phyloP scores from a whole-genome alignment of 495 filamentous ascomycete genomes.

The Amorphotheca resinae region DNA sequence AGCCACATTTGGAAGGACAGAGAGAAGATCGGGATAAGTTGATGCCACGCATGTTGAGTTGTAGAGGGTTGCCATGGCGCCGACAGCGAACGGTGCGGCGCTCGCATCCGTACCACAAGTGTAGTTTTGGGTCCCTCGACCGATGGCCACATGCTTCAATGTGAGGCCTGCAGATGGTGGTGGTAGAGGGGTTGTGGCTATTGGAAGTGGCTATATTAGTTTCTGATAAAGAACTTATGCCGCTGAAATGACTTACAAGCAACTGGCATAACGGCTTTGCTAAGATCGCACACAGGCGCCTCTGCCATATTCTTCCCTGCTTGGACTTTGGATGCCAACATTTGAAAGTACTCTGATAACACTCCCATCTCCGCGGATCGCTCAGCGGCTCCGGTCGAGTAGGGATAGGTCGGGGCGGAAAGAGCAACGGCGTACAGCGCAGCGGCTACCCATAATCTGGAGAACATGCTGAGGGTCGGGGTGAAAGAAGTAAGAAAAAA shows the following conservation, averaged over 20 bases:
- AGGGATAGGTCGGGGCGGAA: conserved; percentile 33
- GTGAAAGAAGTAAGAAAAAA: conserved; percentile 15
- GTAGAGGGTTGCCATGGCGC: conserved; percentile 79
- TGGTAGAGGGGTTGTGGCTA: conserved; percentile 38
- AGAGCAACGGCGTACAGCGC: conserved; percentile 31
- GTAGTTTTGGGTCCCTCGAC: conserved; percentile 88
- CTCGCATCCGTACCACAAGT: conserved; percentile 53
- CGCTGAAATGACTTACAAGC: conserved; percentile 24
- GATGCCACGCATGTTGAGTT: conserved; percentile 72
- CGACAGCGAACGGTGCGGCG: conserved; percentile 47
- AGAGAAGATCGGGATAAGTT: conserved; percentile 48
- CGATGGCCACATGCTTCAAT: conserved; percentile 68
- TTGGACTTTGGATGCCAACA: conserved; percentile 36
- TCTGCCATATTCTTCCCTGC: conserved; percentile 23
- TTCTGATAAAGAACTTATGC: conserved; percentile 8
- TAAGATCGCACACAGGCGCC: conserved; percentile 38
- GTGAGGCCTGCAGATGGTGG: conserved; percentile 41
- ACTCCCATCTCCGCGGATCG: conserved; percentile 27
- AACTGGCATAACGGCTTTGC: conserved; percentile 31
- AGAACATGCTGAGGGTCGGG: conserved; percentile 27
- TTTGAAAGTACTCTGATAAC: conserved; percentile 41
- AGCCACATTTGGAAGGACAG: conserved; percentile 38
- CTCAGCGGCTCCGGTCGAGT: conserved; percentile 20
- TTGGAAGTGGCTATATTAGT: conserved; percentile 6
- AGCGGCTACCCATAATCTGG: conserved; percentile 31